Evolutionary conservation across 441 rosid genomes (phyloP), one percentile per base, ranked within the genome.

Genomic region (Cnidoscolus chayamansa): DNA sequence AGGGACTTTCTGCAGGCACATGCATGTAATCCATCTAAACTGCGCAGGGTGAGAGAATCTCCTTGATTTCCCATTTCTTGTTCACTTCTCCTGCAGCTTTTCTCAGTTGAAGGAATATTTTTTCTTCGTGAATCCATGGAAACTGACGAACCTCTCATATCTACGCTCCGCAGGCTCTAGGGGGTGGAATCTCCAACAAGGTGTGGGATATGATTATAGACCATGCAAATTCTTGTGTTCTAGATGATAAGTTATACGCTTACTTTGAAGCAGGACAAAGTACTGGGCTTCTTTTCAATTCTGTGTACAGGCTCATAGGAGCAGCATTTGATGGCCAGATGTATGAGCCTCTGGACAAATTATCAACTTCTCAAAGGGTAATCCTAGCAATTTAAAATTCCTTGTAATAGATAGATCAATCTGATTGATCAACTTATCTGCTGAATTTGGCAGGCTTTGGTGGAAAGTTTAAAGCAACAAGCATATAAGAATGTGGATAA

Each of bases 171-270:
- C 83, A 94, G 98, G 76, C 79, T 8, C 64, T 90, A 35, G 81
- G 84, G 63, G 58, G 17, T 17, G 77, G 83, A n/a, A 75, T 76
- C 65, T 71, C 97, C 10, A 85, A 71, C 70, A 88, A 16, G 80
- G 78, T 0, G 16, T 89, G 93, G 96, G 83, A 88, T 0, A 53
- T 82, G 37, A 89, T 91, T 43, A 74, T 83, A 53, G 75, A 73
- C 1, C 99, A 94, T 43, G 97, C 97, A 1, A 70, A 50, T 17
- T 2, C 70, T 5, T 89, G 97, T 77, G 85, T 73, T 73, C 2
- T 80, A 40, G 89, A 90, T 50, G 88, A 81, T 35, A 84, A 81
- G 72, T 51, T 77, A 25, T 88, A 82, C 64, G 63, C 68, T 65
- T 90, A 87, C 80, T 32, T 64, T 35, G 78, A 74, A 61, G 68